Evolutionary conservation across 805 yeast genomes (phyloP).

Genomic region (Suhomyces tanzawaensis): DNA sequence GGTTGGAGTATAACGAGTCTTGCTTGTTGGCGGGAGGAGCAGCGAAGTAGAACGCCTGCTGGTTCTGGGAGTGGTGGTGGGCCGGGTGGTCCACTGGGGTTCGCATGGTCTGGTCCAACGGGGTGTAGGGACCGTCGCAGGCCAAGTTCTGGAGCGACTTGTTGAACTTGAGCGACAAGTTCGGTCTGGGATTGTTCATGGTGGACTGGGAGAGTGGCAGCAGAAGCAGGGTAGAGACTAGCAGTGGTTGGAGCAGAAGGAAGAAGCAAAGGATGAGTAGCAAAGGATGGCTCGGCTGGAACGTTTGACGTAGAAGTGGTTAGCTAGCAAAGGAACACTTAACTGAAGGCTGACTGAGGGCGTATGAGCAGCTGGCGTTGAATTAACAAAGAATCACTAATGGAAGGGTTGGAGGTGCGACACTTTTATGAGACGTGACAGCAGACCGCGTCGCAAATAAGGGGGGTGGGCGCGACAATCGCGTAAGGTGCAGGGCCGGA

Average conservation of each 20-base stretch:
- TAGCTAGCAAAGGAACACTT: too few species aligned
- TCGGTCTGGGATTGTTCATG: slow-evolving; percentile 31
- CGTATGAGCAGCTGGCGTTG: background rate
- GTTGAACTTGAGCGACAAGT: slow-evolving; percentile 35
- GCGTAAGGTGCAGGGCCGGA: slow-evolving; percentile 1
- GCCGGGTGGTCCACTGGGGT: slow-evolving; percentile 38
- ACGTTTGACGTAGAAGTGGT: too few species aligned
- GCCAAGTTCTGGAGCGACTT: slow-evolving; percentile 24
- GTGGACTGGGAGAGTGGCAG: background rate
- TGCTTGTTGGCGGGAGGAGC: slow-evolving; percentile 3
- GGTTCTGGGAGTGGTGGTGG: background rate
- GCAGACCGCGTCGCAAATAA: slow-evolving; percentile 6
- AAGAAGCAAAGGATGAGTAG: background rate
- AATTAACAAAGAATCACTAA: too few species aligned
- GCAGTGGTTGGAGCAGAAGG: background rate
- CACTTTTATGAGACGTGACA: slow-evolving; percentile 1
- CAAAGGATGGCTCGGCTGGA: too few species aligned
- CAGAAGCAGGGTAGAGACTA: background rate
- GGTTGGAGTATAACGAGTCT: slow-evolving; percentile 26
- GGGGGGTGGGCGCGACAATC: slow-evolving; percentile 3
- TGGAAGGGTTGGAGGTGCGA: background rate
- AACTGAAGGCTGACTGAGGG: background rate
- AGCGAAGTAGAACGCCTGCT: slow-evolving; percentile 10
- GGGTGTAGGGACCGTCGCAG: slow-evolving; percentile 37
- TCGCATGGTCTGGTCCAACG: slow-evolving; percentile 41